These are phyloP conservation scores for Carex littledalei DNA, from an alignment of 176 grass and related monocot genomes.

Conservation along the genomic window DNA sequence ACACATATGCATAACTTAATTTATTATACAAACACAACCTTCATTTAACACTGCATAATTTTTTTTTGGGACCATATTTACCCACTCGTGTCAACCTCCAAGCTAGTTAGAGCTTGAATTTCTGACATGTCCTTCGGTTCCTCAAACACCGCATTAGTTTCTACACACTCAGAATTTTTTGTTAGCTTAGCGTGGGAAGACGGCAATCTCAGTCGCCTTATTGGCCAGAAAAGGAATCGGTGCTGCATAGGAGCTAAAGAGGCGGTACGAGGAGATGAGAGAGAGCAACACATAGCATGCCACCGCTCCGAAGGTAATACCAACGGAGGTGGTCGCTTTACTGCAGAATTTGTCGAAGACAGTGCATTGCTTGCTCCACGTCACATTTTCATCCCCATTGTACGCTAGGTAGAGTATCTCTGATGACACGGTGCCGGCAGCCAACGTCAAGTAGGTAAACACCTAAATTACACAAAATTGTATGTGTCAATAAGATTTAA, in stretches of 20 bases:
- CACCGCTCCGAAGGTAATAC: slow-evolving; percentile 73
- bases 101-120: background rate
- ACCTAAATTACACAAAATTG: slow-evolving; percentile 36
- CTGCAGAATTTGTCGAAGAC: slow-evolving; percentile 69
- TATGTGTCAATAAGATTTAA: background rate
- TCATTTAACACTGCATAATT: background rate
- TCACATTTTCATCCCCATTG: slow-evolving; percentile 77
- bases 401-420: slow-evolving; percentile 88
- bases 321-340: slow-evolving; percentile 56
- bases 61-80: background rate
- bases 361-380: slow-evolving; percentile 81
- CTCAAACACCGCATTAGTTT: background rate
- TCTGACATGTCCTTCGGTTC: background rate
- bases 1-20: background rate
- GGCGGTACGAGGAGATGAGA: slow-evolving; percentile 80
- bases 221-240: slow-evolving; percentile 40
- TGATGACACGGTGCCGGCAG: slow-evolving; percentile 57
- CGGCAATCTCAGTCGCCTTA: slow-evolving; percentile 62
- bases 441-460: slow-evolving; percentile 73
- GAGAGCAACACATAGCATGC: slow-evolving; percentile 78
- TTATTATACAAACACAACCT: background rate
- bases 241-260: slow-evolving; percentile 77
- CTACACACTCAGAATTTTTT: background rate
- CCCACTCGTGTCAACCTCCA: background rate
- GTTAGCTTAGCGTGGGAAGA: slow-evolving; percentile 46